These are phyloP conservation scores for Blastobotrys chiropterorum DNA, from an alignment of 805 yeast species.

Conservation along the genomic window DNA sequence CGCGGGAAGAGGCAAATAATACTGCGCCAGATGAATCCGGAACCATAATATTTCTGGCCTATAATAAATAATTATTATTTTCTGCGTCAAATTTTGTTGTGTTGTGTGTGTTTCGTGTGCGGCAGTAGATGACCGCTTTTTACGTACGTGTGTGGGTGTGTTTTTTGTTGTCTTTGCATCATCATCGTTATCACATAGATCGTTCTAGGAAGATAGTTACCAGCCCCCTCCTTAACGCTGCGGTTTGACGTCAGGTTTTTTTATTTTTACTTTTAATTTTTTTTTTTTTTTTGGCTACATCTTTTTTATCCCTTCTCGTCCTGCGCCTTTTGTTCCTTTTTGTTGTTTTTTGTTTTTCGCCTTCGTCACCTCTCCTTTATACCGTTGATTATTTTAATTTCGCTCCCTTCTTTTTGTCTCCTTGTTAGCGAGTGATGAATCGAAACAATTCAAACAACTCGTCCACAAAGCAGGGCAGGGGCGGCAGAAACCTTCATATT, in stretches of 20 bases:
- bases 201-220: background rate
- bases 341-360: background rate
- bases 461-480: conserved; percentile 3
- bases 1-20: no score
- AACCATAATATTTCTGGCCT: no score
- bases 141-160: background rate
- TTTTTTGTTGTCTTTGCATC: background rate
- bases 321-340: background rate
- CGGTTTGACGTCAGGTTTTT: background rate
- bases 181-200: background rate
- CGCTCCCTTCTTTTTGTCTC: background rate
- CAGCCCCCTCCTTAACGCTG: background rate
- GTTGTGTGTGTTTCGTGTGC: background rate
- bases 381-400: background rate
- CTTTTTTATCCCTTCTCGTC: background rate
- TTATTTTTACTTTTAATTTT: no score
- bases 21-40: background rate
- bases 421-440: background rate
- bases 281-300: background rate
- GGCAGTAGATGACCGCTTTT: background rate
- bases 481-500: conserved; percentile 61
- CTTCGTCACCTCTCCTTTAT: background rate
- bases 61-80: no score
- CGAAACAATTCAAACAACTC: background rate
- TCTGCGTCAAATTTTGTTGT: background rate